Percentiles rank a stretch among this genome's conserved stretches.
phyloP scores from a whole-genome alignment of 2,329 filamentous ascomycete species.

The Leptosphaerulina australis region DNA sequence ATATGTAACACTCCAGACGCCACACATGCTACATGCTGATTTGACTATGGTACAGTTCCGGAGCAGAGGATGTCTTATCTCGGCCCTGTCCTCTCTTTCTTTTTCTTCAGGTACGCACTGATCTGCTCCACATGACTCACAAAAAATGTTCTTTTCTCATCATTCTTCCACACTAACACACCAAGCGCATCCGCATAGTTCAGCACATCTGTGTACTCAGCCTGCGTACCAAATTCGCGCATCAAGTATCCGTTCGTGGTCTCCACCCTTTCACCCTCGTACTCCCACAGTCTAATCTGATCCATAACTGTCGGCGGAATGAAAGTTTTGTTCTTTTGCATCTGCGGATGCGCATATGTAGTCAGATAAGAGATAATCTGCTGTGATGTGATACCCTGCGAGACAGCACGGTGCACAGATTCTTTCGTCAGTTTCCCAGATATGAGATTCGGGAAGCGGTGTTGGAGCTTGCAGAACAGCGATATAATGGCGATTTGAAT shows the following conservation, averaged over 20 bases:
- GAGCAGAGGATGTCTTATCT: background rate
- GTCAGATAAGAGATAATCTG: conserved; percentile 94
- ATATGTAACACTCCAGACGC: background rate
- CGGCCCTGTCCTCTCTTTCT: conserved; percentile 28
- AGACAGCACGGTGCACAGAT: conserved; percentile 85
- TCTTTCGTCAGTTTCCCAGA: conserved; percentile 88
- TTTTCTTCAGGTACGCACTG: conserved; percentile 72
- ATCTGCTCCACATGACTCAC: conserved; percentile 91
- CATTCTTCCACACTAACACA: conserved; percentile 85
- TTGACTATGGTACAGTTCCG: background rate
- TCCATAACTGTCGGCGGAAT: conserved; percentile 95
- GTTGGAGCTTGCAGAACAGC: conserved; percentile 85
- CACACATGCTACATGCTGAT: background rate
- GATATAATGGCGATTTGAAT: conserved; percentile 93
- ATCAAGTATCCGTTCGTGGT: conserved; percentile 84
- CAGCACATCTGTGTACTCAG: conserved; percentile 72
- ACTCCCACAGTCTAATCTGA: conserved; percentile 96
- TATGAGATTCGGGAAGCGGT: conserved; percentile 93
- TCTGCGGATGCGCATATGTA: conserved; percentile 92
- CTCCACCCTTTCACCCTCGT: conserved; percentile 94
- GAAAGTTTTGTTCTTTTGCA: conserved; percentile 77
- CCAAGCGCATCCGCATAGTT: conserved; percentile 87
- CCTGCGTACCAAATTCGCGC: conserved; percentile 77
- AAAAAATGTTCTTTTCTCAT: conserved; percentile 83
- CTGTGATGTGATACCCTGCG: conserved; percentile 88